Base-by-base conservation (phyloP, 768 basidiomycete species). In the Serendipita indica region DNA sequence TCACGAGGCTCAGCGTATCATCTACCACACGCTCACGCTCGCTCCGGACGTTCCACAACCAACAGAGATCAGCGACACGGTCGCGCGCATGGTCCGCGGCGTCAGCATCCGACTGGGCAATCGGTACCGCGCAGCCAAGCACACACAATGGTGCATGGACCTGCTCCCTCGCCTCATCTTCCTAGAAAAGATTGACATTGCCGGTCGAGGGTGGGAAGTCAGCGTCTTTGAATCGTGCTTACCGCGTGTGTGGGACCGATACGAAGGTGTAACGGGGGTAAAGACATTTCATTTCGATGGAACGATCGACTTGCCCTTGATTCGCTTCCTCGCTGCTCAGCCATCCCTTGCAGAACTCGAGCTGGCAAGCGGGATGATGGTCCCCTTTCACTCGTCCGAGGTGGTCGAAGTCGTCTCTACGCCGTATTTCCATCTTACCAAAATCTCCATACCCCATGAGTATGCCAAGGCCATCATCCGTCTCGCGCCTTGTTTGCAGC, bases 151-250 rank as follows among this genome's bases (percentile, higher is more conserved):
- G 49, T 54, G 49, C 30, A 54, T 54, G 49, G 30, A 32, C 16
- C 20, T 54, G 6, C 30, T 54, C 7, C 49, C 49, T 22, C 5
- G 49, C 18, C 30, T 54, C 16, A 54, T 16, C 16, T 16, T 22
- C 22, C 30, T 54, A 4, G 49, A 54, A 28, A 54, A 28, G 7
- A 54, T 54, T 16, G 49, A 54, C 20, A 54, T 54, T 27, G n/a
- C 22, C 22, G 49, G 49, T 27, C 20, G 49, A 5, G 49, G 22
- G 6, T 54, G 49, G 49, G 49, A 54, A 18, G 49, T 32, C 7
- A 54, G 49, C 49, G 49, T 54, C 49, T 54, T 54, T 28, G 49
- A 54, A 25, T 54, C 49, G 30, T 54, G 49, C n/a, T n/a, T 54
- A 7, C 49, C 49, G 20, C 49, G 49, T 16, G 6, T 16, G 6